A percentile compares a stretch with the other conserved stretches of the same genome.
These are phyloP conservation scores for Stevia rebaudiana DNA, from an alignment of 140 eudicot species.

Conservation along the genomic window DNA sequence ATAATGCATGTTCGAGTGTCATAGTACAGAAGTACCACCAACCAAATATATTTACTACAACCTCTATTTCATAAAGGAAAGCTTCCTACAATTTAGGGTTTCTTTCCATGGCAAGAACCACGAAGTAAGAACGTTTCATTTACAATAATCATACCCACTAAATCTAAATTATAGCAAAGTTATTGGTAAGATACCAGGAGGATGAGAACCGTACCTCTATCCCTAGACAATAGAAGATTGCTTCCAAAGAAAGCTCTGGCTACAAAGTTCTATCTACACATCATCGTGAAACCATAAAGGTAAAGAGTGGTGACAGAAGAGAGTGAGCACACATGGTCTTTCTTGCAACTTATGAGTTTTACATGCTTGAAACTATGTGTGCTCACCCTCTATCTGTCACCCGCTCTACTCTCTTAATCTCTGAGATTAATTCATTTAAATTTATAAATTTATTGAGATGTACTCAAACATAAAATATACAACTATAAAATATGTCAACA, in stretches of 20 bases:
- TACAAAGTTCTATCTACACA: conserved; percentile 2
- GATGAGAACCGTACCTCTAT: too few species aligned
- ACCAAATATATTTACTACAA: neutral
- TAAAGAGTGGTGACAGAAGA: conserved; percentile 46
- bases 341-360: conserved; percentile 22
- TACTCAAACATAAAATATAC: too few species aligned
- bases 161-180: too few species aligned
- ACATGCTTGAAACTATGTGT: conserved; percentile 30
- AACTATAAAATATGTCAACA: too few species aligned
- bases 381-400: conserved; percentile 52
- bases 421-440: too few species aligned
- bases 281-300: conserved; percentile 7
- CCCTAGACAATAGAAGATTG: too few species aligned
- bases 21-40: neutral
- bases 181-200: too few species aligned
- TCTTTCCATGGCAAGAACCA: neutral
- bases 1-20: neutral
- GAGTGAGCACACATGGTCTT: conserved; percentile 56
- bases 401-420: conserved; percentile 17
- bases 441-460: too few species aligned
- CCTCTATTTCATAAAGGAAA: neutral
- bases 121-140: neutral
- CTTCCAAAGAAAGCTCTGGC: too few species aligned
- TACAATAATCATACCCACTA: too few species aligned
- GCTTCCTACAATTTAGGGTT: neutral